These are phyloP conservation scores for Sclerotinia sclerotiorum DNA, from an alignment of 2,329 filamentous ascomycete species.

Conservation along the genomic window DNA sequence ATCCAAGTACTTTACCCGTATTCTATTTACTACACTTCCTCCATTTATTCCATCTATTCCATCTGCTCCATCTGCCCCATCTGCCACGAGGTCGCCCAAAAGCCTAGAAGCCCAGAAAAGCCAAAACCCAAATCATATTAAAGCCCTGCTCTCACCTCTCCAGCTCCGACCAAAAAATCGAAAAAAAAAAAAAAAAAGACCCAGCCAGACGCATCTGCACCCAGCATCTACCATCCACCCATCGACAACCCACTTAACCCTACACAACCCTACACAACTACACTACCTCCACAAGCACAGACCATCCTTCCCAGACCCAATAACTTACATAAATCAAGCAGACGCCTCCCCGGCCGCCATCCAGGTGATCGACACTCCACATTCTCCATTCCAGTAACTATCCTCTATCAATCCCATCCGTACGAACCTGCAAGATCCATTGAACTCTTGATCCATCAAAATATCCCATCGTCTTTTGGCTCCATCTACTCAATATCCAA, in stretches of 20 bases:
- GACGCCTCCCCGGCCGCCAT: conserved; percentile 42
- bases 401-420: background rate
- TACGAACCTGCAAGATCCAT: background rate
- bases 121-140: background rate
- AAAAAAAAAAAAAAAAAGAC: background rate
- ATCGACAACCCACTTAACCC: conserved; percentile 22
- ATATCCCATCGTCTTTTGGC: background rate
- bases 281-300: conserved; percentile 26
- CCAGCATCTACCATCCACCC: conserved; percentile 11
- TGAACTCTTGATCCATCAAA: background rate
- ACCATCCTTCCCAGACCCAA: conserved; percentile 34
- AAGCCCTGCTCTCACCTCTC: conserved; percentile 20
- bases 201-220: conserved; percentile 9
- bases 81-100: background rate
- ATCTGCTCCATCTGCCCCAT: background rate
- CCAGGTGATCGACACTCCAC: conserved; percentile 45
- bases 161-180: conserved; percentile 19
- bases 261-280: conserved; percentile 31
- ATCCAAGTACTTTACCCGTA: too few relatives aligned
- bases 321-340: conserved; percentile 40
- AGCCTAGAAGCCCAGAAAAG: background rate
- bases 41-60: too few relatives aligned
- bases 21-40: too few relatives aligned
- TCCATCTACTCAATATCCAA: background rate
- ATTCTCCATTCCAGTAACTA: conserved; percentile 32